Evolutionary conservation across 768 basidiomycete species (phyloP), one percentile per base, ranked within the genome.

Genomic region (Kwoniella sp.): DNA sequence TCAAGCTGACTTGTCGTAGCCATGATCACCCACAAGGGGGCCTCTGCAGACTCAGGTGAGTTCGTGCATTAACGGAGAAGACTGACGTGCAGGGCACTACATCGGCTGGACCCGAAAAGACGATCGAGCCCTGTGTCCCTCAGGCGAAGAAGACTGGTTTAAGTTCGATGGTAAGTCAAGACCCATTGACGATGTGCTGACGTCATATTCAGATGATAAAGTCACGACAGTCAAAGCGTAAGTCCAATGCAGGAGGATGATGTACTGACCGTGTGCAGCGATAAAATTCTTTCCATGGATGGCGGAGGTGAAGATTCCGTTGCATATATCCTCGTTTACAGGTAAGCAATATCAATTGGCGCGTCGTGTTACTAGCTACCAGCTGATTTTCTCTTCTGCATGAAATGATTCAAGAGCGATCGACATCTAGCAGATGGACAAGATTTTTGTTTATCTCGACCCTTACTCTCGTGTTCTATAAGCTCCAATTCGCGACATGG

Each of bases 21-120:
- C 8, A 90, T 99, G 75, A 88, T 99, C 13, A 95, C 93, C 23
- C 96, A 98, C 85, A 99, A 99, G 81, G 96, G 96, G 12, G 87
- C 93, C 0, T 89, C 89, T 0, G 94, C 96, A 0, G 96, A 98
- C 75, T 87, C 91, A 0, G 95, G 94, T 82, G 65, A 65, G 78
- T 65, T 48, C 12, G 13, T 41, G 0, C 17, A 26, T 41, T 0
- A 13, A 22, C 7, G 1, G 9, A 26, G 28, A 25, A 20, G 20
- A 52, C 53, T 63, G 55, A 72, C 47, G 8, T 12, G 2, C 56
- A 81, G 80, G 81, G 1, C 95, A 98, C 81, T 98, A 98, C 77
- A 93, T 97, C 25, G 93, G 88, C 0, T 97, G 89, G 82, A 90
- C 89, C 29, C 90, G 90, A 82, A 91, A 89, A 83, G 86, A 85